These are phyloP conservation scores for Lactarius pseudohatsudake DNA, from an alignment of 768 basidiomycete species.

Conservation along the genomic window DNA sequence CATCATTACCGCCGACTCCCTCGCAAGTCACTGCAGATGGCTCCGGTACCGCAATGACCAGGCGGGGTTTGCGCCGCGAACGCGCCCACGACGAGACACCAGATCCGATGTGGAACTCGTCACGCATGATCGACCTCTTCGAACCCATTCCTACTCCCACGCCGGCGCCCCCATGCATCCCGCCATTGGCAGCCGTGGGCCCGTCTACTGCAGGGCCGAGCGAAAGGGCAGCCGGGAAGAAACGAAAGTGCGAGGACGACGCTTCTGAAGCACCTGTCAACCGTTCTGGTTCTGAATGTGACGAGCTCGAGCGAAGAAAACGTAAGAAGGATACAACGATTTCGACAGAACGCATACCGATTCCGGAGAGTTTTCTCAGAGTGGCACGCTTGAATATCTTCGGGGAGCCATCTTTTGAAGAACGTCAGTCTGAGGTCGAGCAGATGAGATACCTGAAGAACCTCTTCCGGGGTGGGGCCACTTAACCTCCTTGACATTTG, in stretches of 20 bases:
- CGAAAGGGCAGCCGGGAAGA: slow-evolving; percentile 19
- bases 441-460: slow-evolving; percentile 6
- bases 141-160: background rate
- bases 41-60: background rate
- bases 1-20: background rate
- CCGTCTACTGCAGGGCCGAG: background rate
- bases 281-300: background rate
- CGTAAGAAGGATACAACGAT: slow-evolving; percentile 7
- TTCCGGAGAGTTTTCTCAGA: background rate
- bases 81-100: slow-evolving; percentile 1
- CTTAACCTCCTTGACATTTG: background rate
- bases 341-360: background rate
- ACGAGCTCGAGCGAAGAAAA: slow-evolving; percentile 9
- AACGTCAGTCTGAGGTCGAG: background rate
- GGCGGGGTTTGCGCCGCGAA: slow-evolving; percentile 15
- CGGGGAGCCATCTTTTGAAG: background rate
- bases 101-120: slow-evolving; percentile 19
- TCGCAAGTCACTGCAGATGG: background rate
- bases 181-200: background rate
- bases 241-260: slow-evolving; percentile 14
- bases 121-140: background rate
- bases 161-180: background rate
- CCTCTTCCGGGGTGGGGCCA: background rate
- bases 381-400: background rate
- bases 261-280: background rate